Percentiles rank a stretch among this genome's conserved stretches.
These are phyloP conservation scores for Aspergillus carbonarius DNA, from an alignment of 2,329 filamentous ascomycete species.

Conservation along the genomic window DNA sequence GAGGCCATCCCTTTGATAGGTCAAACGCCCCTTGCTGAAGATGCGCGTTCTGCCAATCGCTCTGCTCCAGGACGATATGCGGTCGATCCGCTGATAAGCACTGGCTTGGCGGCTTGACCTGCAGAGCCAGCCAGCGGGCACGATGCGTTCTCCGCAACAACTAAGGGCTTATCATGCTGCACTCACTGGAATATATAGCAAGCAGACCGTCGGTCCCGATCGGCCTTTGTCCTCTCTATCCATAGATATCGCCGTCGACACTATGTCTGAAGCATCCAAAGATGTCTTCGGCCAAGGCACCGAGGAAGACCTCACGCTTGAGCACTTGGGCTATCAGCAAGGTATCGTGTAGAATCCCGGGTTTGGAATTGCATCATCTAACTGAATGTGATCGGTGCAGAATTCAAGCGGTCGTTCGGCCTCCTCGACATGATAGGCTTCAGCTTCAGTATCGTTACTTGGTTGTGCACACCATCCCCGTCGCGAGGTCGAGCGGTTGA, in stretches of 20 bases:
- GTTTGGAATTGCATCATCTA: neutral
- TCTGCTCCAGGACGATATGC: neutral
- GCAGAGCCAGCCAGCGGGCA: neutral
- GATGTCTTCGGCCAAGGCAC: constrained; percentile 10
- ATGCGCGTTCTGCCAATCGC: neutral
- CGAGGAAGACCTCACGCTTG: constrained; percentile 29
- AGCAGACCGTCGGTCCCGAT: neutral
- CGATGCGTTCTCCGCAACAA: neutral
- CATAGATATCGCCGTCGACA: no score
- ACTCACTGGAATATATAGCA: neutral
- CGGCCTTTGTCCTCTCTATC: neutral
- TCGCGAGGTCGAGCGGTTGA: neutral
- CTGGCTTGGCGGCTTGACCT: neutral
- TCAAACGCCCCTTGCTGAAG: neutral
- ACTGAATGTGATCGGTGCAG: constrained; percentile 25
- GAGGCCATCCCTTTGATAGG: neutral
- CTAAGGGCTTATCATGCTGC: neutral
- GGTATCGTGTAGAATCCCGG: constrained; percentile 10
- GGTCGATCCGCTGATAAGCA: constrained; percentile 4
- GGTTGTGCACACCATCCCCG: constrained; percentile 22
- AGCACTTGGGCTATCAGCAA: constrained; percentile 34
- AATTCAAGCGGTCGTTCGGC: constrained; percentile 55
- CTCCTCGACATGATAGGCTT: constrained; percentile 58
- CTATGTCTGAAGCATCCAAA: constrained; percentile 5
- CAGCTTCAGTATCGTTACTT: constrained; percentile 57